These are phyloP conservation scores for Lavandula angustifolia DNA, from an alignment of 257 asterid genomes.

Conservation along the genomic window DNA sequence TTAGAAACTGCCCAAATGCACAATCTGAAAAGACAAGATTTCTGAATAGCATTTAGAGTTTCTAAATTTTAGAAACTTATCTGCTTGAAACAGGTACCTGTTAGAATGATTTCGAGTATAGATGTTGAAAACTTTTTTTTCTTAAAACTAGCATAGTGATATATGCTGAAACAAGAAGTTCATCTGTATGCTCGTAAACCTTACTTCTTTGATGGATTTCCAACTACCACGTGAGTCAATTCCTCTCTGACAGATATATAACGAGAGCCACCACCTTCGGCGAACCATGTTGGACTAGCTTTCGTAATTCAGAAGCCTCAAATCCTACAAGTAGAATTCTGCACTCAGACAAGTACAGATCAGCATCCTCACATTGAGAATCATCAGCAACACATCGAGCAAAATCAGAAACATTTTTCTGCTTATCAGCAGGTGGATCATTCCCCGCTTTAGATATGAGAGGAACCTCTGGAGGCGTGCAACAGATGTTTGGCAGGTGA, in stretches of 20 bases:
- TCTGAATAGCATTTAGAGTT: conserved; percentile 11
- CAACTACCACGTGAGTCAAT: conserved; percentile 86
- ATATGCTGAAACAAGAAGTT: conserved; percentile 26
- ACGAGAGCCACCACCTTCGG: conserved; percentile 96
- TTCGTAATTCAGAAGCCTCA: conserved; percentile 74
- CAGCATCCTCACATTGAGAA: conserved; percentile 80
- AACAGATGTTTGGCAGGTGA: conserved; percentile 39
- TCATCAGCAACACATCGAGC: conserved; percentile 71
- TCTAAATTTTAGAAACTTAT: conserved; percentile 10
- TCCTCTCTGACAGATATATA: conserved; percentile 75
- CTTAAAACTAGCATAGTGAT: conserved; percentile 17
- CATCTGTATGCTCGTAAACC: conserved; percentile 36
- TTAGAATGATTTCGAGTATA: conserved; percentile 9
- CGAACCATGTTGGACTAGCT: conserved; percentile 87
- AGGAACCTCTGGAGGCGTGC: conserved; percentile 51
- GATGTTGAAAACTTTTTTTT: conserved; percentile 20
- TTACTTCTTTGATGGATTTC: conserved; percentile 83
- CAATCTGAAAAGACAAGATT: conserved; percentile 4
- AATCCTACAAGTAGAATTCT: conserved; percentile 85
- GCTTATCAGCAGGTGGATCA: conserved; percentile 46
- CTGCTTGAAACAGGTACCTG: conserved; percentile 11
- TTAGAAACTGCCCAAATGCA: background rate
- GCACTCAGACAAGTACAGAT: conserved; percentile 88
- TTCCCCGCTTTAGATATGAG: conserved; percentile 41
- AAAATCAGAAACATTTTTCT: conserved; percentile 39